phyloP scores from a whole-genome alignment of 2,329 filamentous ascomycete species.

The Ceratocystis harringtonii region DNA sequence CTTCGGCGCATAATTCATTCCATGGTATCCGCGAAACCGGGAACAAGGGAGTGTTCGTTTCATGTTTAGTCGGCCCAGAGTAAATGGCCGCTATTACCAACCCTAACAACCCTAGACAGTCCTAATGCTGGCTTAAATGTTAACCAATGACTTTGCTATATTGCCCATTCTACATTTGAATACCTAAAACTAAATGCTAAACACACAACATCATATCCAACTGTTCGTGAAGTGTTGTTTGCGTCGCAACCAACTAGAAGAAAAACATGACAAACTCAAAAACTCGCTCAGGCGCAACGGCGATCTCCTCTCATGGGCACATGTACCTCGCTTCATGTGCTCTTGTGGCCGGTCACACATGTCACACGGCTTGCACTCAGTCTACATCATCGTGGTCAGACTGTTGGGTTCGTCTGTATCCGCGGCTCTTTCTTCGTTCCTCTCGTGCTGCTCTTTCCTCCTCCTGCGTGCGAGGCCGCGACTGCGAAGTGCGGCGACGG shows the following conservation, averaged over 20 bases:
- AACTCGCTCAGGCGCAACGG: too few relatives aligned
- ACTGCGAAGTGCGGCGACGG: slow-evolving; percentile 12
- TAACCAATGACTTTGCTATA: too few relatives aligned
- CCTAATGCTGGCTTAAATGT: too few relatives aligned
- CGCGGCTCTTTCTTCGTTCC: slow-evolving; percentile 23
- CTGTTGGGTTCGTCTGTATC: slow-evolving; percentile 12
- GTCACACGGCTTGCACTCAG: background rate
- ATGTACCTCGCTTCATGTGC: too few relatives aligned
- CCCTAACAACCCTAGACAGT: background rate
- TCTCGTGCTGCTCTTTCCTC: slow-evolving; percentile 25
- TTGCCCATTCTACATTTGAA: too few relatives aligned
- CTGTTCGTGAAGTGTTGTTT: too few relatives aligned
- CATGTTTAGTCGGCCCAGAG: background rate
- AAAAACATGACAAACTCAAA: too few relatives aligned
- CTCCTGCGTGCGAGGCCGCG: slow-evolving; percentile 19
- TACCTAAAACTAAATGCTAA: too few relatives aligned
- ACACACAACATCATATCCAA: too few relatives aligned
- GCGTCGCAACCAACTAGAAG: too few relatives aligned
- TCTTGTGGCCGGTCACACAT: too few relatives aligned
- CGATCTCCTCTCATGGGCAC: too few relatives aligned
- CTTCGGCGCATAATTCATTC: background rate
- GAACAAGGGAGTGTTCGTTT: background rate
- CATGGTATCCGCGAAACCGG: background rate
- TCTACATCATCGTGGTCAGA: slow-evolving; percentile 10
- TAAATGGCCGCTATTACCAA: background rate